Conservation (phyloP, 2,329 filamentous ascomycete species). For the Lasiodiplodia sp. region DNA sequence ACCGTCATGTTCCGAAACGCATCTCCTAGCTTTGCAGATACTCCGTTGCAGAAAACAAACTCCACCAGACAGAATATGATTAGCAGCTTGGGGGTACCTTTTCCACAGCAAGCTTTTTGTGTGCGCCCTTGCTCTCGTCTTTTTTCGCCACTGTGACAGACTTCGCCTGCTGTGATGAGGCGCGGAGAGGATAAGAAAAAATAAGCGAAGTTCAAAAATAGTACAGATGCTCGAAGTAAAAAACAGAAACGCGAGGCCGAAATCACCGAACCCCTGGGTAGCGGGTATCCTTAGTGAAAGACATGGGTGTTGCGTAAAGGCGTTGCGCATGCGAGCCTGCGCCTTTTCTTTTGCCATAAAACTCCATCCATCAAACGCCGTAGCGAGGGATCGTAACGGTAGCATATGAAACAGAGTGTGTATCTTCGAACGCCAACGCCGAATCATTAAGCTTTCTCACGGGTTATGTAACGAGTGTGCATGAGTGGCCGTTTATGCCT, state of each 20-base stretch:
- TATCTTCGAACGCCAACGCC: constrained; percentile 29
- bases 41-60: constrained; percentile 13
- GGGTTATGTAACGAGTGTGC: constrained; percentile 22
- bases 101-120: constrained; percentile 15
- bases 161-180: constrained; percentile 1
- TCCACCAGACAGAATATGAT: constrained; percentile 5
- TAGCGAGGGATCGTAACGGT: constrained; percentile 24
- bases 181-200: neutral
- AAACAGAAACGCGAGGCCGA: constrained; percentile 8
- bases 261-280: constrained; percentile 25
- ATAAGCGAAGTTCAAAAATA: constrained; percentile 12
- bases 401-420: constrained; percentile 28
- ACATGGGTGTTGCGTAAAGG: constrained; percentile 25
- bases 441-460: constrained; percentile 9
- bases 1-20: constrained; percentile 25
- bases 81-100: neutral
- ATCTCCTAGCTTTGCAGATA: neutral
- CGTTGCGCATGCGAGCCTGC: constrained; percentile 11
- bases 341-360: constrained; percentile 26
- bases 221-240: constrained; percentile 28
- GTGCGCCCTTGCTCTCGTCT: constrained; percentile 15
- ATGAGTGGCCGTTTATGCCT: neutral
- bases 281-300: constrained; percentile 28
- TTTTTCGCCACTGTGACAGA: constrained; percentile 17
- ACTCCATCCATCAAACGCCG: constrained; percentile 30